Evolutionary conservation across 352 stramenopile genomes (phyloP), one percentile per base, ranked within the genome.

Genomic region (Blastocystis sp.): DNA sequence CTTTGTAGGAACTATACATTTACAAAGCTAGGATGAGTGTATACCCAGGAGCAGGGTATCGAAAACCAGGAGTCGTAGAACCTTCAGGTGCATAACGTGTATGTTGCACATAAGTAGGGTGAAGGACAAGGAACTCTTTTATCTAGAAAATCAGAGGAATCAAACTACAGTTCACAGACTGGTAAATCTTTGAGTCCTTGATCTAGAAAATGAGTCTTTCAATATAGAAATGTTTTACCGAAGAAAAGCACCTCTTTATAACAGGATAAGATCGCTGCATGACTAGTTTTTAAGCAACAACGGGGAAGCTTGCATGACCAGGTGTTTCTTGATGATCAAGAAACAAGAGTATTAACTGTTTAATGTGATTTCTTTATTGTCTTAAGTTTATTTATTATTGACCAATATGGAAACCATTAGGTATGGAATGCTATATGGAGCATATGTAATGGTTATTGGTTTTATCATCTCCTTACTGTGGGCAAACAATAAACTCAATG

Each of bases 121-220:
- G 70, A 43, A 81, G 45, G 13, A 26, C 55, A 41, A 81, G 43
- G 50, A 81, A 81, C 39, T 81, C 70, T 34, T 81, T 81, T 0
- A 47, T 37, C 70, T 81, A 81, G 18, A 62, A n/a, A 30, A 41
- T 62, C 26, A 54, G 50, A n/a, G 24, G 3, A 43, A 9, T 64
- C n/a, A 34, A 16, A 0, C 2, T 41, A 66, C 34, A 47, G 26
- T 81, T 45, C 50, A 81, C 70, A 81, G 70, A 30, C 50, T 81
- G 43, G 43, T 81, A 81, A 81, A 53, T 53, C 70, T 81, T 81
- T 63, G 70, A 65, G 70, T 81, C 55, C 50, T 81, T 81, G 18
- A 81, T 63, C 70, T 81, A 81, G 13, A 34, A 26, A 64, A 81
- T 81, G 9, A 81, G 41, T 11, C 39, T 24, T 47, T 11, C 26